phyloP scores from a whole-genome alignment of 768 basidiomycete species.

The Xerocomus brunneocitrinus region DNA sequence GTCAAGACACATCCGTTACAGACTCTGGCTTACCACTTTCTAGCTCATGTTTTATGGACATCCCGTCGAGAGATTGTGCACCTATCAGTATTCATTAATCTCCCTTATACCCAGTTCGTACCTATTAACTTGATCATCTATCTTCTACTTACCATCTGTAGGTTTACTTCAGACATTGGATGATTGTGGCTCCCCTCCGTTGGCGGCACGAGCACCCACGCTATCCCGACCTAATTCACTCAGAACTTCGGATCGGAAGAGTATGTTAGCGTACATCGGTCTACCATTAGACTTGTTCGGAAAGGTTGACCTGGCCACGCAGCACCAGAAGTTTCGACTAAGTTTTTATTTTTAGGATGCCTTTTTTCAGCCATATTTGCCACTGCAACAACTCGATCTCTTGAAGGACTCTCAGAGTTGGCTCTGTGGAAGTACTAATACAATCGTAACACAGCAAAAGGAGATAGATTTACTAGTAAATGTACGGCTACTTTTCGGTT shows the following conservation, averaged over 20 bases:
- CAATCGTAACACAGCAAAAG: slow-evolving; percentile 89
- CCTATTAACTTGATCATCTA: background rate
- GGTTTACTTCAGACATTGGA: slow-evolving; percentile 85
- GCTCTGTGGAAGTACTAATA: slow-evolving; percentile 94
- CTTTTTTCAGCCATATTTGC: slow-evolving; percentile 97
- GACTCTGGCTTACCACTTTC: slow-evolving; percentile 6
- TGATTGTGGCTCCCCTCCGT: slow-evolving; percentile 85
- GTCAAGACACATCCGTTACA: slow-evolving; percentile 12
- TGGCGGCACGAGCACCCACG: slow-evolving; percentile 57
- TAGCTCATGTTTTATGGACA: slow-evolving; percentile 97
- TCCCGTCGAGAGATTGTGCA: slow-evolving; percentile 93
- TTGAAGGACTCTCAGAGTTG: slow-evolving; percentile 75
- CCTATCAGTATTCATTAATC: slow-evolving; percentile 96
- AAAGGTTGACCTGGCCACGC: slow-evolving; percentile 44
- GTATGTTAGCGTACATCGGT: slow-evolving; percentile 88
- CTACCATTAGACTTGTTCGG: slow-evolving; percentile 94
- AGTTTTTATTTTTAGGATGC: slow-evolving; percentile 52
- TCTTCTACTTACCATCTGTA: slow-evolving; percentile 26
- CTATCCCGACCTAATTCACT: slow-evolving; percentile 74
- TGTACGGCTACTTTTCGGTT: slow-evolving; percentile 34
- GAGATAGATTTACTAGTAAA: slow-evolving; percentile 91
- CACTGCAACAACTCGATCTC: slow-evolving; percentile 91
- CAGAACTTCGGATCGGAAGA: slow-evolving; percentile 83
- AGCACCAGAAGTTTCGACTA: background rate
- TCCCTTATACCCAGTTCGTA: slow-evolving; percentile 79